Percentiles rank a stretch among this genome's conserved stretches.
Evolutionary conservation across 78 protist species (phyloP).

Genomic region (Planoprotostelium fungivorum): DNA sequence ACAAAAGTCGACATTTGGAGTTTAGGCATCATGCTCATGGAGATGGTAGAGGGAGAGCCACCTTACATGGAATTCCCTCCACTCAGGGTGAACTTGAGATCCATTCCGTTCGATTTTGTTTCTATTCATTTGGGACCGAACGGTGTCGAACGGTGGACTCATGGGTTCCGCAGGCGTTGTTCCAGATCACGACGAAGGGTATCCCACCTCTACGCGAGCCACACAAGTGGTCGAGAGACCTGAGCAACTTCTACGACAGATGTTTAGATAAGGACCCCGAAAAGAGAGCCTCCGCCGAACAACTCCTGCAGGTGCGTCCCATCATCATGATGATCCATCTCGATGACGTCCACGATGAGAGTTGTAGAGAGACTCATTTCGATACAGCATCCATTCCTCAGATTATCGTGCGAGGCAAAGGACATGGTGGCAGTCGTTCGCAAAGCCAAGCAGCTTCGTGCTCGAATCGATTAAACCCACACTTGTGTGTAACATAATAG

Average conservation of each 20-base stretch:
- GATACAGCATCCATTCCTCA: constrained; percentile 3
- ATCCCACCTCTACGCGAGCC: constrained; percentile 77
- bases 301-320: not conserved
- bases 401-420: not conserved
- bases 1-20: constrained; percentile 89
- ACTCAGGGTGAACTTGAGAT: not conserved
- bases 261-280: constrained; percentile 75
- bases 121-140: not conserved
- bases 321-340: not conserved
- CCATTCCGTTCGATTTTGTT: no score
- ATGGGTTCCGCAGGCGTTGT: constrained; percentile 84
- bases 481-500: not conserved
- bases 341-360: not conserved
- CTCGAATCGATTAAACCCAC: no score
- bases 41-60: constrained; percentile 90
- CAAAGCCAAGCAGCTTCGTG: not conserved
- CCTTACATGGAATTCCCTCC: constrained; percentile 71
- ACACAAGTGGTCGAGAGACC: constrained; percentile 62
- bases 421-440: constrained; percentile 1
- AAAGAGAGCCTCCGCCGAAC: constrained; percentile 19
- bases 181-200: constrained; percentile 85
- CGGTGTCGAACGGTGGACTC: not conserved
- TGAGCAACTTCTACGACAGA: constrained; percentile 65
- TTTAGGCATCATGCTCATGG: constrained; percentile 88
- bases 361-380: not conserved